A percentile compares a stretch with the other conserved stretches of the same genome.
These are phyloP conservation scores for Scalesia atractyloides DNA, from an alignment of 129 eudicot species.

Conservation along the genomic window DNA sequence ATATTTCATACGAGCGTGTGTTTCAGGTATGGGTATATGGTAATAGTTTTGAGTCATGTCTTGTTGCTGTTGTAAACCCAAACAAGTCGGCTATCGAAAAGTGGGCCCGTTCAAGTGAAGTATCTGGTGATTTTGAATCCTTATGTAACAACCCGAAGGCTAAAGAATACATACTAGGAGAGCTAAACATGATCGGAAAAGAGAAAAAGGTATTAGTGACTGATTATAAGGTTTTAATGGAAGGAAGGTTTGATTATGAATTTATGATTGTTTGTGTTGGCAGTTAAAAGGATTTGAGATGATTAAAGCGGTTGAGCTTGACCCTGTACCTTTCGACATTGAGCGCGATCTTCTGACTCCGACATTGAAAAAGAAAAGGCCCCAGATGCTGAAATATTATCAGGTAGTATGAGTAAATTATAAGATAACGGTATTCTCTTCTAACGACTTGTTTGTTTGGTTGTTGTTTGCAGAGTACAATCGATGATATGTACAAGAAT, in stretches of 20 bases:
- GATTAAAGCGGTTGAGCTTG: conserved; percentile 72
- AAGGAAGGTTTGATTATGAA: conserved; percentile 1
- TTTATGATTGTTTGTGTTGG: not conserved
- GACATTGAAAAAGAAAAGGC: conserved; percentile 82
- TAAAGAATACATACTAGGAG: conserved; percentile 61
- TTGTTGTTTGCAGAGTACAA: conserved; percentile 31
- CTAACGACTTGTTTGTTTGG: not conserved
- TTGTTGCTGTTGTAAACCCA: conserved; percentile 79
- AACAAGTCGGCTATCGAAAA: conserved; percentile 59
- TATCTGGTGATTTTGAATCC: conserved; percentile 61
- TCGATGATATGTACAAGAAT: conserved; percentile 53
- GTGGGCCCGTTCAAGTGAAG: conserved; percentile 61
- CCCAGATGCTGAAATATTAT: conserved; percentile 78
- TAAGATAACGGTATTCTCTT: not conserved
- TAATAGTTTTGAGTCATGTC: conserved; percentile 82
- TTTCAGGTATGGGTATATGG: conserved; percentile 90
- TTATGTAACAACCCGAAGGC: conserved; percentile 64
- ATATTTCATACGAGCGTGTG: not conserved
- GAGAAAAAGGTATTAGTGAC: conserved; percentile 65
- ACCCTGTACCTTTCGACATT: conserved; percentile 83
- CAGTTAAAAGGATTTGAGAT: conserved; percentile 92
- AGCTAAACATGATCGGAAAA: conserved; percentile 61
- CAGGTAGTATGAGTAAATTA: conserved; percentile 42
- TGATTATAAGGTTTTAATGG: not conserved
- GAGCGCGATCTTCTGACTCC: conserved; percentile 92